These are phyloP conservation scores for Turritis glabra DNA, from an alignment of 345 rosid genomes.

Conservation along the genomic window DNA sequence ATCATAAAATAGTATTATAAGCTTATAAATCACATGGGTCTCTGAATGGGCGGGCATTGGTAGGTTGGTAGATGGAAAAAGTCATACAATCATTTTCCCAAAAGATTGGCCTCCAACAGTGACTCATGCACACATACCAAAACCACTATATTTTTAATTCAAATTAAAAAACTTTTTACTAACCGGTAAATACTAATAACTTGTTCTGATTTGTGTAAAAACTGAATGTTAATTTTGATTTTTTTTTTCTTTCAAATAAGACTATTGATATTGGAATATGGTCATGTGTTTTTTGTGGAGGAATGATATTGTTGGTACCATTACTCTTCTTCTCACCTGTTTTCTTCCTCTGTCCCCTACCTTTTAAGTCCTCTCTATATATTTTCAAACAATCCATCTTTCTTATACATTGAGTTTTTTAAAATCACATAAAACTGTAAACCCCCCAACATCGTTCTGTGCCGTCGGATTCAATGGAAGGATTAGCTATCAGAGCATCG, in stretches of 20 bases:
- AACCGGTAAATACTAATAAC: background rate
- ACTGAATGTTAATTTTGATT: too few species aligned
- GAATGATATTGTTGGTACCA: conserved; percentile 28
- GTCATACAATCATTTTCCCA: conserved; percentile 26
- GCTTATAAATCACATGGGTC: conserved; percentile 35
- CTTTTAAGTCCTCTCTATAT: conserved; percentile 3
- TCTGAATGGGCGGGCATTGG: conserved; percentile 13
- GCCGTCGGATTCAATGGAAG: conserved; percentile 33
- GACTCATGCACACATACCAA: conserved; percentile 22
- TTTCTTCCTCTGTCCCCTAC: conserved; percentile 9
- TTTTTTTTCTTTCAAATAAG: too few species aligned
- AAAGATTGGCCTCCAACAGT: conserved; percentile 18
- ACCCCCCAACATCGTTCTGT: background rate
- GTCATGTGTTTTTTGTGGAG: conserved; percentile 40
- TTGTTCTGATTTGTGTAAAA: background rate
- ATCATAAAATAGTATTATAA: background rate
- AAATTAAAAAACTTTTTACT: too few species aligned
- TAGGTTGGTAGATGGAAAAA: conserved; percentile 42
- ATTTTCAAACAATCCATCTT: conserved; percentile 3
- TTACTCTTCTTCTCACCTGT: conserved; percentile 21
- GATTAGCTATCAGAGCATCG: conserved; percentile 36
- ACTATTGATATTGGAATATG: too few species aligned
- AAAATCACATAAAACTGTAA: background rate
- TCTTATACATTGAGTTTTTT: background rate
- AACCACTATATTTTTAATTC: background rate